Evolutionary conservation across 1,284 basidiomycete species (phyloP).

Genomic region (Ustilago trichophora): DNA sequence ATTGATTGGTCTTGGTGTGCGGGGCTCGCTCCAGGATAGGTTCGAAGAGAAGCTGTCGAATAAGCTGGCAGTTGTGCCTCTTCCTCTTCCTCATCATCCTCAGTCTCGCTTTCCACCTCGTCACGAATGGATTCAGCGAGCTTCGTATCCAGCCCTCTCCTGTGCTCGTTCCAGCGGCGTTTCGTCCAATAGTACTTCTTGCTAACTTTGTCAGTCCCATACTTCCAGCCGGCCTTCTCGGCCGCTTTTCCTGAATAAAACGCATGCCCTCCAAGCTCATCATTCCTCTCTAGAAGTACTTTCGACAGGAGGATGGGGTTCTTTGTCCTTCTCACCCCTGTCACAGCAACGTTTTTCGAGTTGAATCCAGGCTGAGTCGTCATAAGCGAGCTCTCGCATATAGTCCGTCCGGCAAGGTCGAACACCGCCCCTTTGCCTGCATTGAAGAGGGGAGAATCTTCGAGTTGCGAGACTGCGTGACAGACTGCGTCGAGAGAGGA

Average conservation of each 20-base stretch:
- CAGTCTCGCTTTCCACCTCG: not conserved
- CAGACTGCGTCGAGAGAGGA: slow-evolving; percentile 84
- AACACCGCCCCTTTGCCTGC: slow-evolving; percentile 71
- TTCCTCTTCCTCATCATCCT: not conserved
- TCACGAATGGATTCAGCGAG: not conserved
- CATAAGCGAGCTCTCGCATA: slow-evolving; percentile 74
- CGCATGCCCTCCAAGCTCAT: slow-evolving; percentile 72
- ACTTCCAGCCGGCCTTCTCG: slow-evolving; percentile 71
- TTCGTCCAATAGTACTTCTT: slow-evolving; percentile 37
- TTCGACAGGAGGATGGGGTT: slow-evolving; percentile 80
- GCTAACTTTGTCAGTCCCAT: slow-evolving; percentile 21
- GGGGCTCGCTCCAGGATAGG: not conserved
- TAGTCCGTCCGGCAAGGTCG: slow-evolving; percentile 71
- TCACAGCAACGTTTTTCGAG: slow-evolving; percentile 70
- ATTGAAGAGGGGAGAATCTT: slow-evolving; percentile 82
- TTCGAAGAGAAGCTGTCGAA: not conserved
- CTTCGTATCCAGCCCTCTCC: slow-evolving; percentile 10
- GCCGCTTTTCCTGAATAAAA: slow-evolving; percentile 76
- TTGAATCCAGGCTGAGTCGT: slow-evolving; percentile 57
- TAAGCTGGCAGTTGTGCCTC: slow-evolving; percentile 19
- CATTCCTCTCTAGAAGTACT: slow-evolving; percentile 75
- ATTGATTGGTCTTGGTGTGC: slow-evolving; percentile 26
- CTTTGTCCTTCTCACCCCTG: slow-evolving; percentile 75
- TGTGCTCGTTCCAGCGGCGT: slow-evolving; percentile 40
- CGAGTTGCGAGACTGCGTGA: slow-evolving; percentile 77